A percentile compares a stretch with the other conserved stretches of the same genome.
These are phyloP conservation scores for Botrytis cinerea DNA, from an alignment of 2,329 filamentous ascomycete species.

Conservation along the genomic window DNA sequence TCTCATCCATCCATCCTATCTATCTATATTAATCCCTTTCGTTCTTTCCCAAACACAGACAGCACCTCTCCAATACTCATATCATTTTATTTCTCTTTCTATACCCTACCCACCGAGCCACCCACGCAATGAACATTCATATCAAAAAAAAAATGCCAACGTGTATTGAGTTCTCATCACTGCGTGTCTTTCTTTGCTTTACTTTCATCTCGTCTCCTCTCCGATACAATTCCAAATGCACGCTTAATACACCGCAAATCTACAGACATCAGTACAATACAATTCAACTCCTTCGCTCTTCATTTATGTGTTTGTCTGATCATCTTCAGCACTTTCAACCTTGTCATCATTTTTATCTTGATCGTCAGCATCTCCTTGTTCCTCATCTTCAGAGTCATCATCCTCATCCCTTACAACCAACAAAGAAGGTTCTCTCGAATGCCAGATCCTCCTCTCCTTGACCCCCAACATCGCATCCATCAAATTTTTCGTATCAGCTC, in stretches of 20 bases:
- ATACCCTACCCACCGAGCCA: neutral
- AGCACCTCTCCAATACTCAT: neutral
- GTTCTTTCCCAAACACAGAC: too few relatives aligned
- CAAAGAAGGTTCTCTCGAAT: slow-evolving; percentile 58
- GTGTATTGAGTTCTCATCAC: neutral
- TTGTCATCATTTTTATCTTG: neutral
- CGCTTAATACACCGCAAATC: neutral
- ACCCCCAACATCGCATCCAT: slow-evolving; percentile 60
- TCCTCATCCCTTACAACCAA: slow-evolving; percentile 54
- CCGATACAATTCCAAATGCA: neutral
- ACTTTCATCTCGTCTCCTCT: neutral
- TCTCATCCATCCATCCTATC: neutral
- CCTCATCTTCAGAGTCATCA: slow-evolving; percentile 27
- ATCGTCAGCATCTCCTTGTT: neutral
- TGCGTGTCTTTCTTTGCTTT: neutral
- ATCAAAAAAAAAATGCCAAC: neutral
- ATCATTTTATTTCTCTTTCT: neutral
- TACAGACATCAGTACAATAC: slow-evolving; percentile 9
- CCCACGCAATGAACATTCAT: neutral
- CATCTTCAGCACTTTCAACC: neutral
- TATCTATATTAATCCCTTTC: neutral
- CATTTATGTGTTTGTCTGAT: neutral
- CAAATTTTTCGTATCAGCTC: slow-evolving; percentile 58
- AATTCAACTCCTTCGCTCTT: neutral
- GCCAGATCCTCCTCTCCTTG: slow-evolving; percentile 65